These are phyloP conservation scores for Elsinoe arachidis DNA, from an alignment of 2,329 filamentous ascomycete genomes.

Conservation along the genomic window DNA sequence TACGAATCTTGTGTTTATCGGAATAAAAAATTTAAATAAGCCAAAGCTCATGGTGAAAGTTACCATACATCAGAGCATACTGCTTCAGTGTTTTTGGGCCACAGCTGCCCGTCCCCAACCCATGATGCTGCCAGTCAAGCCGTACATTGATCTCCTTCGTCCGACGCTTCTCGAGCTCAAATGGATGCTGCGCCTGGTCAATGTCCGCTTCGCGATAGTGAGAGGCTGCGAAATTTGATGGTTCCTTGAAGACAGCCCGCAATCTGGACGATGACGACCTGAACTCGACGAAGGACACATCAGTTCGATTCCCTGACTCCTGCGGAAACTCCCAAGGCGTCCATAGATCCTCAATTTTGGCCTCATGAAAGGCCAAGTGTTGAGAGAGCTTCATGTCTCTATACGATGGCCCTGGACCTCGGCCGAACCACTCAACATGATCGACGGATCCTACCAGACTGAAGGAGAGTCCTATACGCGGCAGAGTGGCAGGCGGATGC, in stretches of 20 bases:
- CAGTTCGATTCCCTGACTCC: slow-evolving; percentile 57
- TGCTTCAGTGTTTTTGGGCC: slow-evolving; percentile 43
- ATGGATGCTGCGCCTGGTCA: slow-evolving; percentile 49
- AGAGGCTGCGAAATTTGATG: neutral
- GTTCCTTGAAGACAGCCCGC: neutral
- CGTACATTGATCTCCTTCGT: slow-evolving; percentile 49
- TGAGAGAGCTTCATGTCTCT: slow-evolving; percentile 56
- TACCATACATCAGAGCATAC: slow-evolving; percentile 30
- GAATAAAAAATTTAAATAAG: neutral
- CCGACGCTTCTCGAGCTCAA: slow-evolving; percentile 48
- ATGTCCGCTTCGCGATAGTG: neutral
- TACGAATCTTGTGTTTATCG: neutral
- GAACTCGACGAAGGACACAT: slow-evolving; percentile 20
- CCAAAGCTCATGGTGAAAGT: slow-evolving; percentile 26
- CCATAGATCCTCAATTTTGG: slow-evolving; percentile 43
- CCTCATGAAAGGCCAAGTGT: slow-evolving; percentile 42
- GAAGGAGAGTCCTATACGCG: slow-evolving; percentile 54
- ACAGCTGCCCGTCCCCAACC: slow-evolving; percentile 54
- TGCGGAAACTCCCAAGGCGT: slow-evolving; percentile 59
- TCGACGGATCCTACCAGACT: slow-evolving; percentile 41
- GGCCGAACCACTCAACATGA: slow-evolving; percentile 51
- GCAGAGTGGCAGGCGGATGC: slow-evolving; percentile 44
- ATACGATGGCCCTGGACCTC: slow-evolving; percentile 58
- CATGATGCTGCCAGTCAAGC: slow-evolving; percentile 55
- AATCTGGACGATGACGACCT: neutral